phyloP scores from a whole-genome alignment of 371 early-diverging fungal genomes.

The Mucor mucedo region DNA sequence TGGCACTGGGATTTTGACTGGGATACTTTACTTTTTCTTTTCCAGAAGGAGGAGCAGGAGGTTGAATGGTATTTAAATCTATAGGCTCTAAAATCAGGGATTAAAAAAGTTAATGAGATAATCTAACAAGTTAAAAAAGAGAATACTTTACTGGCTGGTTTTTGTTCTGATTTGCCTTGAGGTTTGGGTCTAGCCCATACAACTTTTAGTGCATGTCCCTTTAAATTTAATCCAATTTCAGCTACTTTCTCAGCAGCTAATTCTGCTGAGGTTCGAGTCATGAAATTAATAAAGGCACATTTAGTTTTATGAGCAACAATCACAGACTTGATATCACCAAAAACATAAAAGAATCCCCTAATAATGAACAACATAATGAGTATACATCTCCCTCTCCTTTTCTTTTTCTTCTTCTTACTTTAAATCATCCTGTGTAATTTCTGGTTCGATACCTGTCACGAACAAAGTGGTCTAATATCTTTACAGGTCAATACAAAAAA shows the following conservation, averaged over 20 bases:
- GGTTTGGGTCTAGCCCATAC: conserved; percentile 71
- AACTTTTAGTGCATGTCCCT: conserved; percentile 57
- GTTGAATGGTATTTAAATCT: conserved; percentile 34
- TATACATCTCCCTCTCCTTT: not conserved
- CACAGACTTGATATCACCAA: conserved; percentile 91
- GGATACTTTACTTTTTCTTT: conserved; percentile 41
- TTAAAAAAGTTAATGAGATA: too few species aligned
- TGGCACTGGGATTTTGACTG: conserved; percentile 54
- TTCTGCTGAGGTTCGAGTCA: conserved; percentile 78
- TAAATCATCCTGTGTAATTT: conserved; percentile 73
- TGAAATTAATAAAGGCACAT: conserved; percentile 92
- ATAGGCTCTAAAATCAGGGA: not conserved
- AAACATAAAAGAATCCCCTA: conserved; percentile 77
- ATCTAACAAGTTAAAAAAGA: not conserved
- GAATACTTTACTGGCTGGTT: not conserved
- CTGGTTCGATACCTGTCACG: conserved; percentile 72
- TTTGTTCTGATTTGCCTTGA: conserved; percentile 19
- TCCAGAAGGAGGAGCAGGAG: conserved; percentile 51
- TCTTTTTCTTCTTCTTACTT: conserved; percentile 40
- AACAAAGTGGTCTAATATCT: conserved; percentile 74
- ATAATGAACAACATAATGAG: not conserved
- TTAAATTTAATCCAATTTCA: conserved; percentile 54
- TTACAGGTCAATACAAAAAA: not conserved
- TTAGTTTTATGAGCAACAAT: conserved; percentile 76
- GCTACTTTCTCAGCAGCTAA: conserved; percentile 67